Conservation (phyloP, 1,284 basidiomycete species). For the Xerocomus amazonicus region DNA sequence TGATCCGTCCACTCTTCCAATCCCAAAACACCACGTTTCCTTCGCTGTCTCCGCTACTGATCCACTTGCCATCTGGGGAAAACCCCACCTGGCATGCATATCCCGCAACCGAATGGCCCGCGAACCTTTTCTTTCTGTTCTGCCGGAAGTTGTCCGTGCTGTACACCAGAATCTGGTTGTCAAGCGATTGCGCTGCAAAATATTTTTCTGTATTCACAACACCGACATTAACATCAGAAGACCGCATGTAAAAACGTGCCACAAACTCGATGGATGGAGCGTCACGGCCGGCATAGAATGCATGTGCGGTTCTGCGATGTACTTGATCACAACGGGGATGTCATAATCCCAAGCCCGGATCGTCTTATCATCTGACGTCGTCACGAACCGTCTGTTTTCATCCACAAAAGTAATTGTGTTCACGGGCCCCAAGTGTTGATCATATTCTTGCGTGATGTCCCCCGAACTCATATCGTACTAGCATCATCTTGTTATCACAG, state of each 20-base stretch:
- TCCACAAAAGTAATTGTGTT: conserved; percentile 99
- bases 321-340: conserved; percentile 98
- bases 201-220: conserved; percentile 71
- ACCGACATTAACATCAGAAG: background rate
- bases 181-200: conserved; percentile 94
- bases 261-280: conserved; percentile 88
- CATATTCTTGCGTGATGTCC: conserved; percentile 97
- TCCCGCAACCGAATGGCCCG: conserved; percentile 93
- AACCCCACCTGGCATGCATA: conserved; percentile 97
- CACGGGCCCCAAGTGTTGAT: conserved; percentile 96
- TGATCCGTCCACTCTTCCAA: conserved; percentile 96
- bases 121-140: conserved; percentile 97
- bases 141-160: conserved; percentile 97
- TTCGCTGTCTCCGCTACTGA: conserved; percentile 92
- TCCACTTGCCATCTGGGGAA: conserved; percentile 96
- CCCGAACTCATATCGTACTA: conserved; percentile 93
- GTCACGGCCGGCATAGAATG: conserved; percentile 99
- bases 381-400: conserved; percentile 94
- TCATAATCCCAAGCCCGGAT: conserved; percentile 99
- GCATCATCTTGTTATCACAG: conserved; percentile 8
- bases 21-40: conserved; percentile 99
- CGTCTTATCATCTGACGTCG: conserved; percentile 98
- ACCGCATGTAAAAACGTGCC: conserved; percentile 1
- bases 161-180: conserved; percentile 97
- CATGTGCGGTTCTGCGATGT: conserved; percentile 99